A percentile compares a stretch with the other conserved stretches of the same genome.
Conservation (phyloP, 2,329 filamentous ascomycete genomes). For the Meredithiella fracta region DNA sequence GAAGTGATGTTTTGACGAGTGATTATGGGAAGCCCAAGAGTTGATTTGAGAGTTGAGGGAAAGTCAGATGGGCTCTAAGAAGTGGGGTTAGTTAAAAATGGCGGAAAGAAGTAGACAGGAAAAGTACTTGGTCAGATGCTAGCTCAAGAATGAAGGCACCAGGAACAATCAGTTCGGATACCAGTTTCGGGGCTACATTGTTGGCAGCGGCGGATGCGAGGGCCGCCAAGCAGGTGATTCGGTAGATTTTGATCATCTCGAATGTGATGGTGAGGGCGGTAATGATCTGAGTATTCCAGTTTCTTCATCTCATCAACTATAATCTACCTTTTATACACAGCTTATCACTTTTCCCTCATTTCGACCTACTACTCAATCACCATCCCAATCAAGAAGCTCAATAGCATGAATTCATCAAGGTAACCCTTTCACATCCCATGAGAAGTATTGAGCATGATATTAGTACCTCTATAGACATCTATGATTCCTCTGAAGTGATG, state of each 20-base stretch:
- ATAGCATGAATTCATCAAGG: neutral
- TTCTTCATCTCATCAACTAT: no score
- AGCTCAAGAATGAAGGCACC: neutral
- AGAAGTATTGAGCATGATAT: neutral
- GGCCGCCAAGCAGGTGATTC: neutral
- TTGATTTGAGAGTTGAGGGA: neutral
- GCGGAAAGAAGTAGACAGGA: neutral
- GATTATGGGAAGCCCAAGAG: neutral
- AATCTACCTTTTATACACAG: neutral
- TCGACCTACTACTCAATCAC: no score
- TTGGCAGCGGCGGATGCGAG: neutral
- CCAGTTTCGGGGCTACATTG: neutral
- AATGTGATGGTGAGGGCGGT: no score
- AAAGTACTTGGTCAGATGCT: neutral
- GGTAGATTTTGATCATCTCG: no score
- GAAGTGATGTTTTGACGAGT: neutral
- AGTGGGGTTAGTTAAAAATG: neutral
- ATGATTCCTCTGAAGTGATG: no score
- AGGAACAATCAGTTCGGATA: neutral
- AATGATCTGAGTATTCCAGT: no score
- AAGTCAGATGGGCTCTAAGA: neutral
- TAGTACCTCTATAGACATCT: no score
- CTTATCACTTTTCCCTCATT: neutral
- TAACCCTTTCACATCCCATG: neutral
- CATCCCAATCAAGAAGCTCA: neutral